Conservation (phyloP, 2,329 filamentous ascomycete genomes). For the Triangularia setosa region DNA sequence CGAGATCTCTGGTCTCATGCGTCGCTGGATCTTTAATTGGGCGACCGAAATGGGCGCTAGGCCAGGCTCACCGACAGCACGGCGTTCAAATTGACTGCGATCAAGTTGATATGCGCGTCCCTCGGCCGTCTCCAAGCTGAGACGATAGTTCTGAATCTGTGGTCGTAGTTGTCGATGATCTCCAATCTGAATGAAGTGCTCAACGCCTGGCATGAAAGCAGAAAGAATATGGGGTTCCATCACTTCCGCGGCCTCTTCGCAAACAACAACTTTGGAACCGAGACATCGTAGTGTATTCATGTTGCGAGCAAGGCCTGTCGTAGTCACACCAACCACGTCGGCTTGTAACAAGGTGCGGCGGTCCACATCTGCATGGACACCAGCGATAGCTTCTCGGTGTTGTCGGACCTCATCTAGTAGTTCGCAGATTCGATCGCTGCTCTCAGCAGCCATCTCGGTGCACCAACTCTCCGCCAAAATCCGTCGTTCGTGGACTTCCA, state of each 20-base stretch:
- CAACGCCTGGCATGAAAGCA: slow-evolving; percentile 51
- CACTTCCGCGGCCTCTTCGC: slow-evolving; percentile 67
- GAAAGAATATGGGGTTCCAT: slow-evolving; percentile 61
- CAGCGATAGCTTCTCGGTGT: slow-evolving; percentile 15
- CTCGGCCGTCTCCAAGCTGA: slow-evolving; percentile 32
- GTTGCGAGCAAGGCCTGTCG: slow-evolving; percentile 53
- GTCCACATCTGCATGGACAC: slow-evolving; percentile 32
- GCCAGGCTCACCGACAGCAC: slow-evolving; percentile 30
- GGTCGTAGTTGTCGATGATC: slow-evolving; percentile 62
- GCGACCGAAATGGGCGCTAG: slow-evolving; percentile 29
- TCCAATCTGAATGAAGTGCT: slow-evolving; percentile 63
- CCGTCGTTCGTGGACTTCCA: slow-evolving; percentile 4
- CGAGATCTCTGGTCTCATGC: slow-evolving; percentile 64
- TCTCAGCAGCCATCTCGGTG: background rate
- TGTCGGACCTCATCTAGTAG: background rate
- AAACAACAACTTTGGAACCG: slow-evolving; percentile 54
- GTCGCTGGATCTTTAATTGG: slow-evolving; percentile 53
- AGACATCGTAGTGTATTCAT: slow-evolving; percentile 47
- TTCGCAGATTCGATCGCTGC: slow-evolving; percentile 3
- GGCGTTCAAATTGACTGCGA: slow-evolving; percentile 57
- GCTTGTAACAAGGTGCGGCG: slow-evolving; percentile 37
- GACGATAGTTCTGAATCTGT: slow-evolving; percentile 48
- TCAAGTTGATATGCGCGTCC: slow-evolving; percentile 52
- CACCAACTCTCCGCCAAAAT: slow-evolving; percentile 17
- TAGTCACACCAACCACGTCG: slow-evolving; percentile 56